phyloP scores from a whole-genome alignment of 116 monocot species.

The Thalassia testudinum region DNA sequence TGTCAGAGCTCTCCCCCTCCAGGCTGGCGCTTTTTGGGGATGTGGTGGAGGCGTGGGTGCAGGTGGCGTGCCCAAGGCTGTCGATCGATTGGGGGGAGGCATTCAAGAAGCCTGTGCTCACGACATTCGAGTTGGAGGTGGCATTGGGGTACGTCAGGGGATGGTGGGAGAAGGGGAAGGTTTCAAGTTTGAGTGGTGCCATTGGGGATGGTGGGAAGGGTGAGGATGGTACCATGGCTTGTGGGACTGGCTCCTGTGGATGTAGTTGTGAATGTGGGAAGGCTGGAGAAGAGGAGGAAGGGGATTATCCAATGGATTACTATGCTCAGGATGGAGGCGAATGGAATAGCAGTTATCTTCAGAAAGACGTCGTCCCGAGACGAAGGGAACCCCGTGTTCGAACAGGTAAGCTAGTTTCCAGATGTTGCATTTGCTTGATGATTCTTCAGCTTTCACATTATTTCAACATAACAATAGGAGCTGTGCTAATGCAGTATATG shows the following conservation, averaged over 20 bases:
- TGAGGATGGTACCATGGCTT: slow-evolving; percentile 8
- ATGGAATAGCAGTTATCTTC: slow-evolving; percentile 75
- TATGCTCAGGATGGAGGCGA: slow-evolving; percentile 97
- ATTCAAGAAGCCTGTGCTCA: slow-evolving; percentile 72
- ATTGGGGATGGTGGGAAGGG: slow-evolving; percentile 1
- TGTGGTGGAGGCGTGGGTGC: slow-evolving; percentile 97
- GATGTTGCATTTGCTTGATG: no score
- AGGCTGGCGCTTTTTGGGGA: slow-evolving; percentile 75
- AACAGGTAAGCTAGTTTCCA: no score
- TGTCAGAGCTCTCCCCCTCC: slow-evolving; percentile 85
- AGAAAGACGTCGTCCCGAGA: slow-evolving; percentile 3
- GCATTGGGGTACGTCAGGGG: slow-evolving; percentile 62
- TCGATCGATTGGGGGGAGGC: slow-evolving; percentile 99
- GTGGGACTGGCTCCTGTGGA: slow-evolving; percentile 8
- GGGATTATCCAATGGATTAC: slow-evolving; percentile 97
- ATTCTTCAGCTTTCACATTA: no score
- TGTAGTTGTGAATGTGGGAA: slow-evolving; percentile 4
- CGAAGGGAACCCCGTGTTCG: background rate
- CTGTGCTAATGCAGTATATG: no score
- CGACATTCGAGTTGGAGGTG: slow-evolving; percentile 89
- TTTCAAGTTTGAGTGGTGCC: background rate
- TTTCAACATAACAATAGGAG: no score
- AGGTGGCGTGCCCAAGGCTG: slow-evolving; percentile 89
- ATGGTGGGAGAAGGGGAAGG: slow-evolving; percentile 77
- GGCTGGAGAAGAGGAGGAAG: slow-evolving; percentile 10